Base-by-base conservation (phyloP, 371 early-diverging fungal genomes). In the Umbelopsis sp. region DNA sequence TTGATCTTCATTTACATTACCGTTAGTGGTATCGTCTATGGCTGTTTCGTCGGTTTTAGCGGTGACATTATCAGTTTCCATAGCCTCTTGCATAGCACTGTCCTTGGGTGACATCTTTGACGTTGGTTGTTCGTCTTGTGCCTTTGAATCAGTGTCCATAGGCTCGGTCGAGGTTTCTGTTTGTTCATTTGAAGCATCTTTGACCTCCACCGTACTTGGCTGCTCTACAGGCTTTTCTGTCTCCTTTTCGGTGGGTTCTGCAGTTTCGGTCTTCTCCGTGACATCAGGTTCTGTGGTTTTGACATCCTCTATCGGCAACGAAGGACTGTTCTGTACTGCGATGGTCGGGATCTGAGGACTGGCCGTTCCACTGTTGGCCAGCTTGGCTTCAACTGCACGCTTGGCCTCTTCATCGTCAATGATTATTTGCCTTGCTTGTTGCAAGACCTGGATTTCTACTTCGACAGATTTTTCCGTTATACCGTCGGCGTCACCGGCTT, bases 401-500 rank as follows among this genome's bases (percentile, higher is more conserved):
- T n/a, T 57, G 4, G 57, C 57, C 16, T 46, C 16, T 50, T 50
- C 4, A 5, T 37, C 24, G 11, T 50, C 53, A 20, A 7, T 63
- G 25, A 80, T 41, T 1, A 79, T 65, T 51, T 75, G 63, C 45
- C 69, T 68, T 14, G 74, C 69, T 45, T 63, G 69, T 20, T 57
- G 50, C 10, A 81, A 66, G 1, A 78, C 78, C 46, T 72, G 65
- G 29, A 79, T 76, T 50, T 81, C 82, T 24, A 73, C 69, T 25
- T 79, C 75, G 4, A 81, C 80, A 65, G 79, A 78, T 12, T 74
- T 69, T 62, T 76, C 78, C 7, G 76, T 72, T 3, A 77, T 68
- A 8, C 66, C 69, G n/a, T 69, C 65, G 24, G 53, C 16, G 9
- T 65, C 25, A 11, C 37, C 24, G 3, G 50, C 53, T 50, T 53